Percentiles rank a stretch among this genome's conserved stretches.
Evolutionary conservation across 2,329 filamentous ascomycete genomes (phyloP).

Genomic region (Fusarium sp.): DNA sequence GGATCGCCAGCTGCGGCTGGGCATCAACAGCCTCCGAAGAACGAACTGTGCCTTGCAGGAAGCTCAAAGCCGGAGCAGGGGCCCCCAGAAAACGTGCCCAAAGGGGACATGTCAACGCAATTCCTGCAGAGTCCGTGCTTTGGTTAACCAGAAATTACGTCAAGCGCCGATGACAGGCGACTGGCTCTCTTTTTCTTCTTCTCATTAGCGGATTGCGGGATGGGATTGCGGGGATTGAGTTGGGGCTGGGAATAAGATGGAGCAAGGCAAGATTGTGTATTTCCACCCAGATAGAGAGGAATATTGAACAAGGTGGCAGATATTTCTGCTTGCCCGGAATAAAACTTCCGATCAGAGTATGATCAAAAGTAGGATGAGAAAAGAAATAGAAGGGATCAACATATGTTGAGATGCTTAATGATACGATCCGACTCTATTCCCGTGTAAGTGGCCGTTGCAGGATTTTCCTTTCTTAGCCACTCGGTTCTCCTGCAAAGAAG

Average conservation of each 20-base stretch:
- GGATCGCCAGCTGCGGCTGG: constrained; percentile 15
- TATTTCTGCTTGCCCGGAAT: background rate
- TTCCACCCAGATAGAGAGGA: background rate
- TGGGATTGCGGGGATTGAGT: constrained; percentile 8
- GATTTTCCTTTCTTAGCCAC: constrained; percentile 8
- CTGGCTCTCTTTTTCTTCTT: background rate
- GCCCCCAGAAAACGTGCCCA: constrained; percentile 1
- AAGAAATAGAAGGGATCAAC: background rate
- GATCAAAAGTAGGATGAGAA: background rate
- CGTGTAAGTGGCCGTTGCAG: constrained; percentile 8
- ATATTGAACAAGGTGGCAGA: background rate
- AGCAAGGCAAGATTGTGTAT: background rate
- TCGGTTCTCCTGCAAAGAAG: constrained; percentile 17
- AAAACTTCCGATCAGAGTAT: background rate
- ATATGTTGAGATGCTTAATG: background rate
- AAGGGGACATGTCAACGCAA: constrained; percentile 20
- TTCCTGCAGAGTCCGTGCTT: too few relatives aligned
- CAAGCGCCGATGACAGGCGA: constrained; percentile 9
- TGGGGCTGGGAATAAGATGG: background rate
- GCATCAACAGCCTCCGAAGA: constrained; percentile 6
- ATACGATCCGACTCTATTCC: background rate
- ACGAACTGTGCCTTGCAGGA: constrained; percentile 21
- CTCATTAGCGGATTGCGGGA: constrained; percentile 6
- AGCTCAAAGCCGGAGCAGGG: constrained; percentile 12
- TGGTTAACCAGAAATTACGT: constrained; percentile 22